Percentiles rank a stretch among this genome's conserved stretches.
phyloP scores from a whole-genome alignment of 1,139 yeast species.

The Spencermartinsiella ligniputridi region DNA sequence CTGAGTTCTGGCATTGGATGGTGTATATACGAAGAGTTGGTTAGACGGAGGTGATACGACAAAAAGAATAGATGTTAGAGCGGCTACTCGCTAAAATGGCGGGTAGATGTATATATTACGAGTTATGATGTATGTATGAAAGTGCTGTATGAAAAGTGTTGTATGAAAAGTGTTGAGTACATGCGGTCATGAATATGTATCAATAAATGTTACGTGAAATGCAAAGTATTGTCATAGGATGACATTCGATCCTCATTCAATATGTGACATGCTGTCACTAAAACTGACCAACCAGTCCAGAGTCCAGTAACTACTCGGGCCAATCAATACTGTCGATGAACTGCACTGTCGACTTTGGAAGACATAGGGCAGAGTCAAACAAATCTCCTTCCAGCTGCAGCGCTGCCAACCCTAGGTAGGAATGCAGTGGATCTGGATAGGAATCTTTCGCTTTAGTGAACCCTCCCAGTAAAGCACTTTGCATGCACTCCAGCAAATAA shows the following conservation, averaged over 20 bases:
- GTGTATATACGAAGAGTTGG: conserved; percentile 90
- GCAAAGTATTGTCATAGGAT: too few species aligned
- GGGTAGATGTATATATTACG: conserved; percentile 1
- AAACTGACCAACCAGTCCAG: too few species aligned
- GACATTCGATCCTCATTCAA: too few species aligned
- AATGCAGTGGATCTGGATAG: conserved; percentile 50
- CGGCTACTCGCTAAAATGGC: too few species aligned
- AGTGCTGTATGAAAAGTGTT: too few species aligned
- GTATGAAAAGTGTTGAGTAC: too few species aligned
- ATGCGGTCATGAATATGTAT: too few species aligned
- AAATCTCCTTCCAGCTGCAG: conserved; percentile 26
- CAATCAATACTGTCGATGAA: conserved; percentile 11
- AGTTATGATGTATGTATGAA: too few species aligned
- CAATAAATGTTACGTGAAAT: too few species aligned
- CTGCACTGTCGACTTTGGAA: conserved; percentile 18
- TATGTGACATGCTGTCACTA: too few species aligned
- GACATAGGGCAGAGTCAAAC: conserved; percentile 25
- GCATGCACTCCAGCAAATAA: conserved; percentile 58
- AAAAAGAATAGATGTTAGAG: too few species aligned
- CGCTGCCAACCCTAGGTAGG: conserved; percentile 38
- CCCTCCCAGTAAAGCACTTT: conserved; percentile 70
- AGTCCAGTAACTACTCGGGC: too few species aligned
- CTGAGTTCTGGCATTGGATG: conserved; percentile 93
- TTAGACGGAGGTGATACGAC: conserved; percentile 30
- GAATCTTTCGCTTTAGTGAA: conserved; percentile 63